phyloP scores from a whole-genome alignment of 352 stramenopile species.

The Globisporangium lucens region DNA sequence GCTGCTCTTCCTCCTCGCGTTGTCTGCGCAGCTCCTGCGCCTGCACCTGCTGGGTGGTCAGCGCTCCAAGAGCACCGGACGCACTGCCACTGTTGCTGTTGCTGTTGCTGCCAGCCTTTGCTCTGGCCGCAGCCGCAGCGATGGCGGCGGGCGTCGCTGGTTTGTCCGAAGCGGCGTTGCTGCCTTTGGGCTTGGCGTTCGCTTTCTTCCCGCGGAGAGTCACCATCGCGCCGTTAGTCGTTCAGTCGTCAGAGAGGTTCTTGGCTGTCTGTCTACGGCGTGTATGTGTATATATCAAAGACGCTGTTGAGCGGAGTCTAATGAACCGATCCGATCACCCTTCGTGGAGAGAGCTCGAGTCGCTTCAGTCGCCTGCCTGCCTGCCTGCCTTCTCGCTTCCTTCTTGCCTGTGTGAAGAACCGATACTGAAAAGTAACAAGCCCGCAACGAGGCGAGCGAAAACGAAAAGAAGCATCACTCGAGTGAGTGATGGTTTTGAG shows the following conservation, averaged over 20 bases:
- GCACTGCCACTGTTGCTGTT: background rate
- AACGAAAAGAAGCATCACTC: background rate
- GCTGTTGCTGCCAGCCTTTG: slow-evolving; percentile 23
- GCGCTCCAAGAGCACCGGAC: background rate
- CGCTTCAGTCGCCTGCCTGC: background rate
- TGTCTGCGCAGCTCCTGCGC: slow-evolving; percentile 25
- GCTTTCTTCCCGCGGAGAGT: slow-evolving; percentile 72
- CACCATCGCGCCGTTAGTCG: slow-evolving; percentile 39
- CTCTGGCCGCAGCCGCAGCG: slow-evolving; percentile 7
- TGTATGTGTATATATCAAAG: background rate
- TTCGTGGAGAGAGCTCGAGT: background rate
- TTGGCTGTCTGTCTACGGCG: background rate
- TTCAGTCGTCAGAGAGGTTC: background rate
- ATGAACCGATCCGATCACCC: background rate
- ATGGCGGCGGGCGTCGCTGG: slow-evolving; percentile 25
- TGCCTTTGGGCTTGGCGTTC: slow-evolving; percentile 59
- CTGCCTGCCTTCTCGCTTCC: background rate
- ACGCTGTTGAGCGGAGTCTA: background rate
- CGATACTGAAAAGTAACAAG: slow-evolving; percentile 6
- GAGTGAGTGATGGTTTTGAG: slow-evolving; percentile 12
- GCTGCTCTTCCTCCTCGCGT: slow-evolving; percentile 26
- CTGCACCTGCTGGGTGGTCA: slow-evolving; percentile 16
- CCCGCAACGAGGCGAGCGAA: background rate
- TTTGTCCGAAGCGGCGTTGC: slow-evolving; percentile 30
- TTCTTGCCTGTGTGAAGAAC: background rate